Evolutionary conservation across 805 yeast genomes (phyloP), one percentile per base, ranked within the genome.

Genomic region (Lachancea nothofagi): DNA sequence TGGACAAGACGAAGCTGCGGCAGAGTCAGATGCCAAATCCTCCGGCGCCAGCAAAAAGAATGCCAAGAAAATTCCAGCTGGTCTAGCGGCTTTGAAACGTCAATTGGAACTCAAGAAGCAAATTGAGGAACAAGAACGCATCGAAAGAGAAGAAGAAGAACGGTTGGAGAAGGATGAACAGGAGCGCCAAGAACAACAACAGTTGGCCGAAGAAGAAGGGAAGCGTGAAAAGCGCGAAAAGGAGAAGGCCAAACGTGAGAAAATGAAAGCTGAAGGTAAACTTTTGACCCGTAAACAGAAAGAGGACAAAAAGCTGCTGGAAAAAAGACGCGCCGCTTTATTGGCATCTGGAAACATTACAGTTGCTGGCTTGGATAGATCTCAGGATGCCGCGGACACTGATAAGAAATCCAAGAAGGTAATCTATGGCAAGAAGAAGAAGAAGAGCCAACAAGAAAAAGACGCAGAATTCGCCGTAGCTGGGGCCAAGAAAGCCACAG

Each of bases 181-280:
- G 50, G 80, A 73, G 38, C 68, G 68, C 37, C 50, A 65, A 14
- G 61, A 61, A 28, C 73, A 66, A 40, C 72, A 64, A 39, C 61
- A 57, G 18, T 76, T 67, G 40, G 70, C 70, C 42, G 74, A 72
- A 47, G 74, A 72, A 47, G 89, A 76, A 50, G 78, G 75, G 27
- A 76, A 72, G 41, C 70, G 65, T 51, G 72, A 70, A 9, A 90
- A 84, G 75, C 86, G 80, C 55, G 98, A 93, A 65, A 84, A 78
- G 61, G 97, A 90, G 56, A 83, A 75, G 66, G 74, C 75, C 44
- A 88, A 83, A 71, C 82, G 77, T 50, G 98, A 93, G 55, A 90
- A 86, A 67, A 77, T 93, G 62, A 86, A 85, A 67, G 93, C 96
- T 25, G 97, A 90, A 66, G 99, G 99, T 57, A 93, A 93, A 61